A percentile compares a stretch with the other conserved stretches of the same genome.
Conservation (phyloP, 2,329 filamentous ascomycete genomes). For the Botryotinia convoluta region DNA sequence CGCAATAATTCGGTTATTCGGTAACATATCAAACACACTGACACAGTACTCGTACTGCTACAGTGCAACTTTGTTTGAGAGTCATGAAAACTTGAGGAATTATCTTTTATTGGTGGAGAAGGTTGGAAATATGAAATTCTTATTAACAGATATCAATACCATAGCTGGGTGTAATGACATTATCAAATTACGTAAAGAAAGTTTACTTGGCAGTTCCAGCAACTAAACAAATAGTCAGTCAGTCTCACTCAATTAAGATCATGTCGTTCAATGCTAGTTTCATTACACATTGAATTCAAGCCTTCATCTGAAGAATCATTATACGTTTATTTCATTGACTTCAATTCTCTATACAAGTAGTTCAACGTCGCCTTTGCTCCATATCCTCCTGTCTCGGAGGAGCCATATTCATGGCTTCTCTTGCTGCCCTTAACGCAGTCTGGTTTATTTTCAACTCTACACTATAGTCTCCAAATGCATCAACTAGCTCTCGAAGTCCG, state of each 20-base stretch:
- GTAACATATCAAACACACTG: constrained; percentile 1
- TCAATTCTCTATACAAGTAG: not conserved
- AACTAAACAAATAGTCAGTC: not conserved
- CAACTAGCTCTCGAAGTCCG: constrained; percentile 63
- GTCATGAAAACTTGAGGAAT: not conserved
- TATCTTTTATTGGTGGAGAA: not conserved
- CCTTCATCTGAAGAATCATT: not conserved
- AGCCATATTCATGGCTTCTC: constrained; percentile 49
- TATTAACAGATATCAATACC: not conserved
- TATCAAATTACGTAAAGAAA: not conserved
- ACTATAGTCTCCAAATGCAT: constrained; percentile 72
- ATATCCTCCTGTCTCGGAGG: constrained; percentile 11
- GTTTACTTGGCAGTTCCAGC: not conserved
- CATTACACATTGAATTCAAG: not conserved
- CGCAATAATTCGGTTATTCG: constrained; percentile 17
- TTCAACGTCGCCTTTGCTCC: constrained; percentile 17
- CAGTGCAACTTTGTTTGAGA: not conserved
- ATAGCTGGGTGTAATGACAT: not conserved
- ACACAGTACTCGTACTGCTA: not conserved
- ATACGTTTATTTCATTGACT: constrained; percentile 7
- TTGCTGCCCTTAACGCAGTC: constrained; percentile 71
- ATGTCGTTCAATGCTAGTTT: not conserved
- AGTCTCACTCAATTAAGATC: not conserved
- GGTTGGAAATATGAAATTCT: not conserved
- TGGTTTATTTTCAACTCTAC: constrained; percentile 66